Base-by-base conservation (phyloP, 2,329 filamentous ascomycete genomes). In the Fusarium succisae region DNA sequence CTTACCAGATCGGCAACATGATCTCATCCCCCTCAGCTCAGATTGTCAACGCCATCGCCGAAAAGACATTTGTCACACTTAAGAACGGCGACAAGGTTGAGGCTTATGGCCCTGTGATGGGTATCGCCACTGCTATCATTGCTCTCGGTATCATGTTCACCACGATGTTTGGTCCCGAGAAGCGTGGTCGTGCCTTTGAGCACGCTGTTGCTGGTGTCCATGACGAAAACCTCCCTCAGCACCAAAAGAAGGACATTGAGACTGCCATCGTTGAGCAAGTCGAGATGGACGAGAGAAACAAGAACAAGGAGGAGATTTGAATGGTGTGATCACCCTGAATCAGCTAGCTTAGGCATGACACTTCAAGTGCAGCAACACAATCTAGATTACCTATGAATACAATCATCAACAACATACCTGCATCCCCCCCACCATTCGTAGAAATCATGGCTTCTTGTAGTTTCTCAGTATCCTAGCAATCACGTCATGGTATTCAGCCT, bases 1-100 rank as follows among this genome's bases (percentile, higher is more conserved):
- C 91, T 1, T 94, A 94, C 81, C 92, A 94, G 84, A 82, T 94
- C 14, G 92, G 92, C 12, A 94, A 94, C 84, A 91, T 94, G 87
- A 91, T 93, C 59, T 92, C 91, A 4, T 91, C 91, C 0, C 92
- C 92, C 0, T 91, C 90, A 0, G 91, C 93, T 0, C 93, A 95
- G 80, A 95, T 95, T 54, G 91, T 95, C 79, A 94, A 94, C 69
- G 92, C 91, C 18, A 87, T 95, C 57, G 87, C 93, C 3, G 92
- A 95, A 78, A 87, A 84, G 50, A 86, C 86, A 39, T 87, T 87
- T 44, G 84, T 94, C 51, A 89, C 81, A 0, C 85, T 87, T 45
- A 79, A 79, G 11, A 83, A 85, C 15, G 92, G 92, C 7, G 80
- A 90, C 63, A 80, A 79, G 8, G 92, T 90, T 3, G 89, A 93